Evolutionary conservation across 129 eudicot species (phyloP), one percentile per base, ranked within the genome.

Genomic region (Oenanthe sinensis): DNA sequence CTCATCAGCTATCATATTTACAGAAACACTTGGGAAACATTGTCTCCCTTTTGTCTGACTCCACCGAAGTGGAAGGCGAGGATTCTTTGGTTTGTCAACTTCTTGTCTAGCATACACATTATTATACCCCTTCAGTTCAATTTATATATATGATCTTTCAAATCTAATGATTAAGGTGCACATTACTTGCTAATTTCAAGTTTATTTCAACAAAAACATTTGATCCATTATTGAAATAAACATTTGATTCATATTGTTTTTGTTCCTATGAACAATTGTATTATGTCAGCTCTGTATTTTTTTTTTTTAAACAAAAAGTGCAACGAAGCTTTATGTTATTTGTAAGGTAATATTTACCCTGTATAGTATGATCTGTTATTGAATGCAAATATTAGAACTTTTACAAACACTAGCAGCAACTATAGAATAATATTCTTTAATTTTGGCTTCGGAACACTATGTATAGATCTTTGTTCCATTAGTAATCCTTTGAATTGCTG

Each of bases 1-100:
- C 84, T 67, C 84, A 81, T 54, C 84, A 81, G 44, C 71, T 81
- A 39, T 77, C 71, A 9, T 81, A 81, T 62, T 76, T 81, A 71
- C 81, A 76, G 22, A 81, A 81, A 74, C 85, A 82, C 37, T 33
- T 82, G 82, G 85, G 68, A 48, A 78, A 52, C 22, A 77, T 77
- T 39, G 69, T 82, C 26, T 69, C 81, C 55, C 81, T 81, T 65
- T 39, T 81, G 45, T 74, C 84, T 1, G 81, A 81, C 77, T 47
- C 77, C 14, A 20, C 71, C 4, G 77, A 81, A 69, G 84, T 80
- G 45, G 84, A 81, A 69, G 77, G 84, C 76, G 81, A 81, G 45
- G 72, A 77, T 20, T 48, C 77, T 76, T 47, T 81, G 84, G 84
- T 81, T 77, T 65, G 84, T 77, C 74, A 68, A 74, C 60, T 46